Evolutionary conservation across 1,284 basidiomycete genomes (phyloP).

Genomic region (Thelephora terrestris): DNA sequence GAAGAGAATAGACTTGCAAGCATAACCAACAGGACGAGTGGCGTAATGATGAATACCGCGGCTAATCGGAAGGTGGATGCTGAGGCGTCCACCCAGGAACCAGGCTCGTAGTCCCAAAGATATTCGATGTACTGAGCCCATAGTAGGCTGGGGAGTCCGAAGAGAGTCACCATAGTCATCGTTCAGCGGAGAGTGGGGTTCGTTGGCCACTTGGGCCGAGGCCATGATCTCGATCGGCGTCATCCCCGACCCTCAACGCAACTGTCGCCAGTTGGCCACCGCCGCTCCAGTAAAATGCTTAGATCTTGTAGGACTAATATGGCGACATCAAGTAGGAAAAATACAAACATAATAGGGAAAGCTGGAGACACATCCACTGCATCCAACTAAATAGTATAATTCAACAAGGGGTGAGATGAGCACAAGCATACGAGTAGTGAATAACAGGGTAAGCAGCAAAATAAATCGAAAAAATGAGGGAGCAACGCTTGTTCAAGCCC

Average conservation of each 20-base stretch:
- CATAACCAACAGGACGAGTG: slow-evolving; percentile 52
- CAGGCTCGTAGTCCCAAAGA: slow-evolving; percentile 48
- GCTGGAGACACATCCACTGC: too few species aligned
- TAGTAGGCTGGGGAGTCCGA: slow-evolving; percentile 26
- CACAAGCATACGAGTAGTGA: not conserved
- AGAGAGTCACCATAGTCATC: slow-evolving; percentile 1
- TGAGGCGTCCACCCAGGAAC: slow-evolving; percentile 58
- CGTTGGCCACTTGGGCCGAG: not conserved
- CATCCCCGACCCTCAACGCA: too few species aligned
- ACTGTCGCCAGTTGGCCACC: too few species aligned
- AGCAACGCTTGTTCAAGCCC: not conserved
- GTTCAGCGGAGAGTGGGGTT: too few species aligned
- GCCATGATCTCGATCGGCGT: slow-evolving; percentile 1
- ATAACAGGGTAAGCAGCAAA: too few species aligned
- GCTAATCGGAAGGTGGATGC: slow-evolving; percentile 57
- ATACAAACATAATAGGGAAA: too few species aligned
- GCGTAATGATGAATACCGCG: slow-evolving; percentile 51
- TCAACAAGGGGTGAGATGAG: not conserved
- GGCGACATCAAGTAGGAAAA: too few species aligned
- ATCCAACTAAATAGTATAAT: too few species aligned
- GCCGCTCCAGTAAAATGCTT: too few species aligned
- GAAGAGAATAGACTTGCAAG: slow-evolving; percentile 35
- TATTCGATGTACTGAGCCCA: slow-evolving; percentile 52
- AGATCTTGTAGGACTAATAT: too few species aligned
- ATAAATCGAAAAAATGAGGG: too few species aligned